Base-by-base conservation (phyloP, 2,329 filamentous ascomycete species). In the Penicillium sp. region DNA sequence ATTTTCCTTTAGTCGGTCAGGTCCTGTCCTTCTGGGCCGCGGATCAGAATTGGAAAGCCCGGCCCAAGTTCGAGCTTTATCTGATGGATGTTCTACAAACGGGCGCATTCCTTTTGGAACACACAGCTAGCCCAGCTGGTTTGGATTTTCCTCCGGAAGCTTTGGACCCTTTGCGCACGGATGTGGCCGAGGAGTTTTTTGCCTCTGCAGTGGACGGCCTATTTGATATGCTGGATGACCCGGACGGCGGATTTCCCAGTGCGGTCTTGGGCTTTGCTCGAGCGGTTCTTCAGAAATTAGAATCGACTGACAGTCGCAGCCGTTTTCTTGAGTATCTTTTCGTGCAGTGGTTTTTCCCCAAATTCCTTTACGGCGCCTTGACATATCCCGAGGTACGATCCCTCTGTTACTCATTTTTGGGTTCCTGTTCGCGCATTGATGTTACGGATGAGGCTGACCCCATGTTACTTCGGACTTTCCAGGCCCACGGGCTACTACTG, bases 61-160 rank as follows among this genome's bases (percentile, higher is more conserved):
- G 86, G 61, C 82, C 85, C 57, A 93, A 90, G 55, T 83, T 98
- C 76, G 90, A 96, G 71, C 86, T 89, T 71, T 97, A 91, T 67
- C 80, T 98, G 9, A 93, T 95, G 87, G 88, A 93, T 65, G 88
- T 94, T 51, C 80, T 98, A 29, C 88, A 95, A 69, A 87, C 94
- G 60, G 93, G 93, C 56, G 86, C 90, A 35, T 96, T 96, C 64
- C 76, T 97, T 48, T 76, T 96, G 58, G 90, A 95, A 63, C 84
- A 86, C 63, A 84, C 88, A 61, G 87, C 90, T 67, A 86, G 90
- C 63, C 85, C 88, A 59, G 84, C 51, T 77, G 85, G 54, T 79
- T 85, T 69, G 83, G 89, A 68, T 74, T 62, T 87, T 36, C 83
- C 85, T 47, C 78, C 83, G 53, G 86, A 87, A 73, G 83, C 83